These are phyloP conservation scores for Hydnum rufescens DNA, from an alignment of 768 basidiomycete genomes.

Conservation along the genomic window DNA sequence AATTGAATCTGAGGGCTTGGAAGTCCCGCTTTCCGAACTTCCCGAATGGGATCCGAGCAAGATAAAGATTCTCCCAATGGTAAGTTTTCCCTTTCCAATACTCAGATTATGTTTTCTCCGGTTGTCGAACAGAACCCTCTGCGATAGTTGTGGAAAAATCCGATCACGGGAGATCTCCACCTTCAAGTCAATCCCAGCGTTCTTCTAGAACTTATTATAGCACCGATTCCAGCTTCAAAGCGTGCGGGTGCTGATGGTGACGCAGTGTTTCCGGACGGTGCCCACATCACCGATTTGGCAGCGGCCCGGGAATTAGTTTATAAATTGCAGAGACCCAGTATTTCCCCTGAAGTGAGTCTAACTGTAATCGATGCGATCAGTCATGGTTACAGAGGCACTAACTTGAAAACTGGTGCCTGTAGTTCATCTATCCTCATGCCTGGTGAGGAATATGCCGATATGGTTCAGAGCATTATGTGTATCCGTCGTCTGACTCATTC, in stretches of 20 bases:
- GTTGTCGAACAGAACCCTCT: not conserved
- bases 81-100: no score
- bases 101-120: not conserved
- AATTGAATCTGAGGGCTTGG: conserved; percentile 57
- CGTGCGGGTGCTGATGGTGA: conserved; percentile 31
- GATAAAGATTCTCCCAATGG: conserved; percentile 51
- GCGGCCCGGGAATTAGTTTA: conserved; percentile 60
- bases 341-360: conserved; percentile 47
- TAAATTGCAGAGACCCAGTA: conserved; percentile 75
- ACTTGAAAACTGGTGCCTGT: no score
- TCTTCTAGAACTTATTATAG: conserved; percentile 41
- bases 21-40: conserved; percentile 43
- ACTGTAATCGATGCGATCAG: not conserved
- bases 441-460: conserved; percentile 30
- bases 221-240: conserved; percentile 36
- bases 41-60: conserved; percentile 67
- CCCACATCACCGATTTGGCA: conserved; percentile 49
- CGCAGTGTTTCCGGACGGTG: conserved; percentile 70
- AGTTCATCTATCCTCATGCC: conserved; percentile 77
- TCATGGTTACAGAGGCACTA: no score
- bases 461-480: not conserved
- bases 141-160: conserved; percentile 75
- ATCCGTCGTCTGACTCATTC: not conserved
- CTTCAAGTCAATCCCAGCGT: conserved; percentile 84
- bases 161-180: conserved; percentile 60